Evolutionary conservation across 768 basidiomycete species (phyloP).

Genomic region (Dacryopinax primogenitus): DNA sequence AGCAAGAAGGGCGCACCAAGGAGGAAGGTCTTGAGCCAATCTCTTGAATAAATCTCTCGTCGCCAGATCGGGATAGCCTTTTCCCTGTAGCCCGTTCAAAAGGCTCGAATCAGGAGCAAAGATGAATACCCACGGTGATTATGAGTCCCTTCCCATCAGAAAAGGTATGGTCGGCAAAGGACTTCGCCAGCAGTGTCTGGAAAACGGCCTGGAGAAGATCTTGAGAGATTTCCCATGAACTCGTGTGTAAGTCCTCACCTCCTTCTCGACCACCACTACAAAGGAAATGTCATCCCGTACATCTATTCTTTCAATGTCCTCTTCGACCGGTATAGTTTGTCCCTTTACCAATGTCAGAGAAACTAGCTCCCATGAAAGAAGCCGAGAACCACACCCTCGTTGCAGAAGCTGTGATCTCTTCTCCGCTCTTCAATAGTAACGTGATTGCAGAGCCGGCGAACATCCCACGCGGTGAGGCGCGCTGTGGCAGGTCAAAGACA

Average conservation of each 20-base stretch:
- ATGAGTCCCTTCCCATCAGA: conserved; percentile 57
- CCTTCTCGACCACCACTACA: conserved; percentile 89
- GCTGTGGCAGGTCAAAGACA: conserved; percentile 32
- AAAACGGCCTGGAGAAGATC: conserved; percentile 65
- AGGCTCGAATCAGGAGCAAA: neutral
- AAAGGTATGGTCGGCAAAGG: conserved; percentile 36
- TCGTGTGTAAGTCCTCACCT: conserved; percentile 36
- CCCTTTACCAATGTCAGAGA: neutral
- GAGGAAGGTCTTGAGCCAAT: conserved; percentile 52
- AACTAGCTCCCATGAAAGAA: neutral
- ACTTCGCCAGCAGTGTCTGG: conserved; percentile 57
- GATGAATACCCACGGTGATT: conserved; percentile 46
- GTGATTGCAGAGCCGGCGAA: conserved; percentile 53
- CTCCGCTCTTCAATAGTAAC: conserved; percentile 47
- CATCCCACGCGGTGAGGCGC: conserved; percentile 81
- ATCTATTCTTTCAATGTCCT: conserved; percentile 54
- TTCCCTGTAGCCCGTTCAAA: conserved; percentile 46
- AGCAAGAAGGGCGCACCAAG: conserved; percentile 32
- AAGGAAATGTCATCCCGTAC: conserved; percentile 46
- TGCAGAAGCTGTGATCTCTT: conserved; percentile 35
- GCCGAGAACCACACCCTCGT: conserved; percentile 34
- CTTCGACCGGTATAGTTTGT: conserved; percentile 53
- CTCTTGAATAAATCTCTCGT: conserved; percentile 73
- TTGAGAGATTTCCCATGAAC: neutral
- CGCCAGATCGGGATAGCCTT: conserved; percentile 91